Evolutionary conservation across 176 grass and related monocot species (phyloP).

Genomic region (Themeda triandra): DNA sequence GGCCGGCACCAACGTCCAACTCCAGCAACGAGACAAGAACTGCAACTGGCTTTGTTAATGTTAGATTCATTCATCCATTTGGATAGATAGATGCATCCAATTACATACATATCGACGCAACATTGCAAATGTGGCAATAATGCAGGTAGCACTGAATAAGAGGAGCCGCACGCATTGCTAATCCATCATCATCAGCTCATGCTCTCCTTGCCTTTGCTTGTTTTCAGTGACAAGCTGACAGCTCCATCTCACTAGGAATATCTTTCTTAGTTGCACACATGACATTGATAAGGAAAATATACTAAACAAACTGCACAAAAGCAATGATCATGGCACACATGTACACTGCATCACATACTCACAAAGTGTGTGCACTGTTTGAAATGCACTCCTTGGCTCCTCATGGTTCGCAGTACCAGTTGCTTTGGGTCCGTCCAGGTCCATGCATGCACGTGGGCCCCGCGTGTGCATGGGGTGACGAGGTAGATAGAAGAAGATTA

Average conservation of each 20-base stretch:
- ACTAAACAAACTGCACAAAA: constrained; percentile 8
- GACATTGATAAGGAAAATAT: not conserved
- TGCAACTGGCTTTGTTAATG: not conserved
- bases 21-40: constrained; percentile 27
- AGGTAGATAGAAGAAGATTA: constrained; percentile 21
- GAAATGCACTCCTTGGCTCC: constrained; percentile 30
- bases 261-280: not conserved
- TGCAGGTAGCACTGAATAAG: not conserved
- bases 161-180: not conserved
- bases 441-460: not conserved
- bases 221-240: constrained; percentile 57
- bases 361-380: constrained; percentile 35
- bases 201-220: constrained; percentile 27
- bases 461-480: not conserved
- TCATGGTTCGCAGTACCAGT: not conserved
- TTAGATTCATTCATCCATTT: not conserved
- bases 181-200: constrained; percentile 14
- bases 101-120: not conserved
- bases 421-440: not conserved
- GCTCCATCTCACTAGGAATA: constrained; percentile 32
- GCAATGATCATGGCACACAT: constrained; percentile 29
- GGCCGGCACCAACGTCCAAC: too few species aligned
- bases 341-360: constrained; percentile 10
- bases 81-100: not conserved
- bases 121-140: constrained; percentile 19